These are phyloP conservation scores for Fraxinus latifolia DNA, from an alignment of 305 asterid genomes.

Conservation along the genomic window DNA sequence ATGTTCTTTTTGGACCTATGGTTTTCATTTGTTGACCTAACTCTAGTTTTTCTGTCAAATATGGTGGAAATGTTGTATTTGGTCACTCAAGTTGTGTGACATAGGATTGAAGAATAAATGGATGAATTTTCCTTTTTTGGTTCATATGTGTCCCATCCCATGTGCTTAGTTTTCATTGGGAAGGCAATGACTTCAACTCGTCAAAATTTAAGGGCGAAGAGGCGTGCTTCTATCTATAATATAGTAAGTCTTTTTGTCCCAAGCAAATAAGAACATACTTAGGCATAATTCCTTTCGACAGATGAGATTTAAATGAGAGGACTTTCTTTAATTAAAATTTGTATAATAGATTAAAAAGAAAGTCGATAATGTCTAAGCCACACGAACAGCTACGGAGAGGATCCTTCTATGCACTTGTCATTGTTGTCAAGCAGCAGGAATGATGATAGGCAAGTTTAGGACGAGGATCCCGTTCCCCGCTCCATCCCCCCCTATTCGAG, in stretches of 20 bases:
- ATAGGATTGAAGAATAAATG: not conserved
- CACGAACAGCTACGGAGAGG: not conserved
- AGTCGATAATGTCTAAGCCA: not conserved
- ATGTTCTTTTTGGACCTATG: not conserved
- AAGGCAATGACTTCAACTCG: not conserved
- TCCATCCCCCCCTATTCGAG: not conserved
- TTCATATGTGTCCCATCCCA: not conserved
- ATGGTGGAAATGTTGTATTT: not conserved
- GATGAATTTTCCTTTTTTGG: not conserved
- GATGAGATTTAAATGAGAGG: not conserved
- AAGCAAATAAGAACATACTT: not conserved
- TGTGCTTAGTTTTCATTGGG: not conserved
- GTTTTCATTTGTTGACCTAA: slow-evolving; percentile 24
- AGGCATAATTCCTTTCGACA: not conserved
- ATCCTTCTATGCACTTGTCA: not conserved
- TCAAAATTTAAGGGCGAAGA: not conserved
- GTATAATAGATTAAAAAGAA: not conserved
- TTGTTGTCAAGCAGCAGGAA: not conserved
- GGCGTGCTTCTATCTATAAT: not conserved
- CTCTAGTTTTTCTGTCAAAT: slow-evolving; percentile 6
- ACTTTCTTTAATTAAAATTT: not conserved
- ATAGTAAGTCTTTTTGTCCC: not conserved
- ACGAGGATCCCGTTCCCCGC: not conserved
- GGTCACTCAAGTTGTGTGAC: not conserved
- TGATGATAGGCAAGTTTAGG: not conserved